Base-by-base conservation (phyloP, 805 yeast genomes). In the Lachancea dasiensis region DNA sequence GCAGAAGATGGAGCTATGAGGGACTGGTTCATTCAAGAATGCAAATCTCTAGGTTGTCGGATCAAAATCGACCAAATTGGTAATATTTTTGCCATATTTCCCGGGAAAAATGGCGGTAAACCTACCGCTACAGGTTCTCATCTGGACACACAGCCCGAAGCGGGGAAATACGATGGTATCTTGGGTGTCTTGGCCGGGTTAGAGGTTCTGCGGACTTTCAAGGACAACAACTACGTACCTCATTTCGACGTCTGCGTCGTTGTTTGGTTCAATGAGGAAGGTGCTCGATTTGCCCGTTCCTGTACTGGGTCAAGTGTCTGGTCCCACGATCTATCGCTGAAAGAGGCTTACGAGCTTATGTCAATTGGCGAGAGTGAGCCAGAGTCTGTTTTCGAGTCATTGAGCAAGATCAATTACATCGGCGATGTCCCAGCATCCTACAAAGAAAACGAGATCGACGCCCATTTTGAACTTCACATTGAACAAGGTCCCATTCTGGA, bases 231-330 rank as follows among this genome's bases (percentile, higher is more conserved):
- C 29, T 70, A 61, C 49, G 65, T 63, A 8, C 85, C 89, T n/a
- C 70, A 76, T 38, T 79, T 67, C 44, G 86, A 86, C 6, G 70
- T 81, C 39, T 77, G 80, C 5, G 67, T 77, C 4, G 69, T 81
- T 27, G 69, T 75, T 50, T 81, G 89, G 89, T 77, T 79, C 56
- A 81, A 81, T 51, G 89, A 81, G 53, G 89, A 81, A 61, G 89
- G 89, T 40, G 86, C 87, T 0, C 60, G 89, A 35, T 81, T 79
- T 51, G 84, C 86, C n/a, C 65, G 73, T 60, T 68, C 80, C 30
- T 69, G 77, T 56, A 78, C 80, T 73, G 72, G 81, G 2, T 73
- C 81, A 4, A 69, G 79, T 10, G 84, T 79, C 2, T 81, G 83
- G 83, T 75, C 84, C 3, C 81, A 73, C 9, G 56, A 61, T 19